A percentile compares a stretch with the other conserved stretches of the same genome.
Evolutionary conservation across 2,329 filamentous ascomycete genomes (phyloP).

Genomic region (Fusarium mangiferae): DNA sequence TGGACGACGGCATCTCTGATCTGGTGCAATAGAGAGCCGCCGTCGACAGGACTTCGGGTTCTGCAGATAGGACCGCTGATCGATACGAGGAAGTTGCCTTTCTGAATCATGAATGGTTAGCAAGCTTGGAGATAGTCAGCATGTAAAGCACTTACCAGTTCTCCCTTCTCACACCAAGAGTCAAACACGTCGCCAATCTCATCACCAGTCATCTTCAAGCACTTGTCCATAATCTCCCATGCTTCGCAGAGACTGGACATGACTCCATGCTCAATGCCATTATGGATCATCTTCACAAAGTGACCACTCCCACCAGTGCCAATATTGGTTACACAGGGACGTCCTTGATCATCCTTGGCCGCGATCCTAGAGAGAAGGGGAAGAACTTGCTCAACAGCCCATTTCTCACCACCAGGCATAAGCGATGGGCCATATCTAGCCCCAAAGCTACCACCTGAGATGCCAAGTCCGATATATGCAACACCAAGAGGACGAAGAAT

Average conservation of each 20-base stretch:
- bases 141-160: constrained; percentile 50
- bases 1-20: constrained; percentile 78
- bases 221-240: constrained; percentile 70
- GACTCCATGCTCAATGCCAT: constrained; percentile 79
- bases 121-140: accelerated
- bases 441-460: constrained; percentile 76
- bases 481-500: constrained; percentile 67
- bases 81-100: constrained; percentile 68
- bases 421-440: constrained; percentile 74
- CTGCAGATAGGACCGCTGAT: constrained; percentile 72
- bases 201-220: constrained; percentile 67
- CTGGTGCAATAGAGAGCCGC: constrained; percentile 65
- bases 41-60: constrained; percentile 53
- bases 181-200: constrained; percentile 69
- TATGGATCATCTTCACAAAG: constrained; percentile 81
- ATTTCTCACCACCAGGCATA: constrained; percentile 70
- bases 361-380: constrained; percentile 70
- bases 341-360: constrained; percentile 67
- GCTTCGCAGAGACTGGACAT: constrained; percentile 71
- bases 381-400: constrained; percentile 66
- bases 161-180: constrained; percentile 68
- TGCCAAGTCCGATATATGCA: constrained; percentile 74
- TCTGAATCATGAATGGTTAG: neutral
- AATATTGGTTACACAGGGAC: constrained; percentile 68
- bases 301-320: constrained; percentile 73